Evolutionary conservation across 2,329 filamentous ascomycete genomes (phyloP).

Genomic region (Alternaria sp.): DNA sequence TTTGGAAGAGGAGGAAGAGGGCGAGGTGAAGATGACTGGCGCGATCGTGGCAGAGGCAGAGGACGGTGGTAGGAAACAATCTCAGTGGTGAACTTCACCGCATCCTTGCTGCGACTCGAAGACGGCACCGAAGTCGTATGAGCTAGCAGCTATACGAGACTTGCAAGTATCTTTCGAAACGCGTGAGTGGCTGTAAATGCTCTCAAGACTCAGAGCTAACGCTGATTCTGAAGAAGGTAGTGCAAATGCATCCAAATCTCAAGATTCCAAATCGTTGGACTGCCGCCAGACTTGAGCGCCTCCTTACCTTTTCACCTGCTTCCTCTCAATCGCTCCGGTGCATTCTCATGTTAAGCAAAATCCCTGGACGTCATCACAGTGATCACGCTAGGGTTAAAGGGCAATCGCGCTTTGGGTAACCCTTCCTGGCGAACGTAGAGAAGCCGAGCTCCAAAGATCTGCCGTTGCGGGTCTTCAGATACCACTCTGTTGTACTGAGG

Average conservation of each 20-base stretch:
- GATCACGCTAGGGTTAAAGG: not conserved
- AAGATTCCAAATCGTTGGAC: not conserved
- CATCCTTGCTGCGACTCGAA: not conserved
- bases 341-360: not conserved
- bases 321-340: not conserved
- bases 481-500: not conserved
- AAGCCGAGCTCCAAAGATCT: not conserved
- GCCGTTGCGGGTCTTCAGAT: not conserved
- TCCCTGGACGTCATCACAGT: not conserved
- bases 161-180: not conserved
- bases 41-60: constrained; percentile 46
- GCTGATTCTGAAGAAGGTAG: not conserved
- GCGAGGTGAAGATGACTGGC: constrained; percentile 39
- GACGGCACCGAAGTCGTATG: not conserved
- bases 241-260: not conserved
- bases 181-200: not conserved
- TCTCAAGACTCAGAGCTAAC: not conserved
- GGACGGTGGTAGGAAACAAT: constrained; percentile 38
- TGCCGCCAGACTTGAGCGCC: not conserved
- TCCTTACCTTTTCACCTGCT: not conserved
- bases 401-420: not conserved
- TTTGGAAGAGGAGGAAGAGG: constrained; percentile 46
- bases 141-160: not conserved
- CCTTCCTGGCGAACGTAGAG: not conserved
- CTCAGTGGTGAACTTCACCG: too few relatives aligned